Base-by-base conservation (phyloP, 225 moss, liverwort and hornwort species). In the Rhytidiadelphus loreus region DNA sequence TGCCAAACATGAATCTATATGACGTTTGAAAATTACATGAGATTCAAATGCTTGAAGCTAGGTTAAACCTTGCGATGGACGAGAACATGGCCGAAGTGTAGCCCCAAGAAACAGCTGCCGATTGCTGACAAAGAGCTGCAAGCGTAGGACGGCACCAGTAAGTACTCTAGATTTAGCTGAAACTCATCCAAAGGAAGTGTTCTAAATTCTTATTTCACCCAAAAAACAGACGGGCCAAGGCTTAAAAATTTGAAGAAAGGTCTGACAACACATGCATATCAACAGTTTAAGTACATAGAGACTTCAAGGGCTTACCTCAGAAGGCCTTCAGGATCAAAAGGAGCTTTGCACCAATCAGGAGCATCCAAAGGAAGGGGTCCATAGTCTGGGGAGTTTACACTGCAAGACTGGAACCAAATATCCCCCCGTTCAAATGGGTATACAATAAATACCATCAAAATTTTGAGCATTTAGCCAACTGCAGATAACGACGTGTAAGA, bases 291-390 rank as follows among this genome's bases (percentile, higher is more conserved):
- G 80, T 35, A 59, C 25, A 12, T 25, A 64, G 82, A 48, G 37
- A 82, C 64, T 82, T 64, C 12, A 64, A 64, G 18, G 35, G 26
- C 50, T 37, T 37, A 82, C 95, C 95, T 95, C 80, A 95, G 80
- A 92, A 95, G 91, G 71, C 95, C 95, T 92, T 95, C 95, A 69
- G 95, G 95, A 55, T 95, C 95, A 85, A 94, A 95, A 87, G 95
- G 94, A n/a, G 93, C 93, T 90, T 87, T 91, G 92, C 95, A 95
- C 95, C 95, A 95, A 70, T 91, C 89, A 68, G 95, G 95, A 88
- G 94, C 93, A 90, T 68, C 89, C 53, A 83, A 7, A 64, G 93
- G 94, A 88, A 86, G 93, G 65, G 92, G 88, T n/a, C 94, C 95
- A 63, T 77, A 91, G 81, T 92, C 94, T 43, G 95, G 95, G 63